phyloP scores from a whole-genome alignment of 2,329 filamentous ascomycete species.

The Colletotrichum phormii region DNA sequence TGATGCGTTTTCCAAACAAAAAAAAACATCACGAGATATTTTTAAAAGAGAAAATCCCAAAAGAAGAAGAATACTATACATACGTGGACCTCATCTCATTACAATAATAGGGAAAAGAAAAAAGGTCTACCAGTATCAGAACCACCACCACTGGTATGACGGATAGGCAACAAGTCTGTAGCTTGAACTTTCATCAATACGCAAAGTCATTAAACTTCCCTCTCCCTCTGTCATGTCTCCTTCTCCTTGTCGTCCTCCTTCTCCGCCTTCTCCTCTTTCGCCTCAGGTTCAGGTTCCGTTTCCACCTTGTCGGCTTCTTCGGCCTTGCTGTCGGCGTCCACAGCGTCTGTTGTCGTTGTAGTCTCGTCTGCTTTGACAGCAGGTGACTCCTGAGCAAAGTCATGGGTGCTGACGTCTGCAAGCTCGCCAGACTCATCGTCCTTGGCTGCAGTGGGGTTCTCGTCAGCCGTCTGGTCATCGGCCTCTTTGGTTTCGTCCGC shows the following conservation, averaged over 20 bases:
- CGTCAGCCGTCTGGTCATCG: conserved; percentile 23
- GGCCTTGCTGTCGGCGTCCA: conserved; percentile 38
- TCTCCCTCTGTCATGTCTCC: conserved; percentile 1
- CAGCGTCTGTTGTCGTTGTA: conserved; percentile 32
- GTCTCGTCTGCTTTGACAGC: conserved; percentile 37
- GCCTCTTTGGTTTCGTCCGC: conserved; percentile 9
- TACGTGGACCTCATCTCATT: conserved; percentile 29
- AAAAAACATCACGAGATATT: conserved; percentile 10
- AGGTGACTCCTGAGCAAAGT: conserved; percentile 42
- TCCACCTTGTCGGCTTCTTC: conserved; percentile 40
- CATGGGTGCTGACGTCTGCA: conserved; percentile 28
- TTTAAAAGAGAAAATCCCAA: neutral
- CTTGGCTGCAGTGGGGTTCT: conserved; percentile 38
- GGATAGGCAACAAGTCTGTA: neutral
- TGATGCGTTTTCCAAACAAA: conserved; percentile 9
- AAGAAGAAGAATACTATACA: conserved; percentile 25
- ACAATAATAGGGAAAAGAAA: neutral
- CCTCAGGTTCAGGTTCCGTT: conserved; percentile 35
- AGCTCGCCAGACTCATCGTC: conserved; percentile 33
- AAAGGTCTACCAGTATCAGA: neutral
- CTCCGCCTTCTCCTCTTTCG: conserved; percentile 18
- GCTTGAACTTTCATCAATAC: conserved; percentile 1
- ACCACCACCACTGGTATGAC: neutral
- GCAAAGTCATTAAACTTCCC: conserved; percentile 1
- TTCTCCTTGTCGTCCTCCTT: conserved; percentile 21